A percentile compares a stretch with the other conserved stretches of the same genome.
Conservation (phyloP, 345 rosid genomes). For the Leavenworthia alabamica region DNA sequence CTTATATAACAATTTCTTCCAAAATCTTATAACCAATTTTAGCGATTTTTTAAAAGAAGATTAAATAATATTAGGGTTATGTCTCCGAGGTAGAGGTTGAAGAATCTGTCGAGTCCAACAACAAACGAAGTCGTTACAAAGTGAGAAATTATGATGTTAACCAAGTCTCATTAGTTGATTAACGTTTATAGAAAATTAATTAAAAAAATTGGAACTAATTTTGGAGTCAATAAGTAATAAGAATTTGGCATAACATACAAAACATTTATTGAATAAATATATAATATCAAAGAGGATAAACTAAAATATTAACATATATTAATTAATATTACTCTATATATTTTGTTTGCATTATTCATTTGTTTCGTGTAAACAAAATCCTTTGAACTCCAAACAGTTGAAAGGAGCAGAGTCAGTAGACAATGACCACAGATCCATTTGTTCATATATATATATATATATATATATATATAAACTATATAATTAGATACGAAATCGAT, state of each 20-base stretch:
- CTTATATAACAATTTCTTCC: not conserved
- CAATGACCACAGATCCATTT: conserved; percentile 9
- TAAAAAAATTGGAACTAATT: too few relatives aligned
- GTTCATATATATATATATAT: too few relatives aligned
- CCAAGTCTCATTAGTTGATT: too few relatives aligned
- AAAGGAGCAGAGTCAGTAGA: conserved; percentile 18
- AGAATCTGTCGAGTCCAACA: conserved; percentile 20
- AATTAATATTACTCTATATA: too few relatives aligned
- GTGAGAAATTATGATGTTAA: conserved; percentile 14
- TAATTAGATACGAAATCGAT: conserved; percentile 27
- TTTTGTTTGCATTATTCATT: not conserved
- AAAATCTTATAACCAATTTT: not conserved
- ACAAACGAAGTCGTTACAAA: conserved; percentile 18
- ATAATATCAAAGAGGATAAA: not conserved
- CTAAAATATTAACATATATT: not conserved
- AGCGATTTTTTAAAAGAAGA: not conserved
- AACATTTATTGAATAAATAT: not conserved
- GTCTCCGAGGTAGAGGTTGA: conserved; percentile 9
- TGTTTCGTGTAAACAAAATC: conserved; percentile 12
- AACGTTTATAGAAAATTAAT: too few relatives aligned
- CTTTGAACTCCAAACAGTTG: conserved; percentile 28
- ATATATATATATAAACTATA: conserved; percentile 15
- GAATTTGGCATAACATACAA: too few relatives aligned
- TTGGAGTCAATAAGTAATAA: too few relatives aligned
- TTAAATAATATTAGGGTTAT: conserved; percentile 18